phyloP scores from a whole-genome alignment of 2,329 filamentous ascomycete genomes.

The Catunica adiposa region DNA sequence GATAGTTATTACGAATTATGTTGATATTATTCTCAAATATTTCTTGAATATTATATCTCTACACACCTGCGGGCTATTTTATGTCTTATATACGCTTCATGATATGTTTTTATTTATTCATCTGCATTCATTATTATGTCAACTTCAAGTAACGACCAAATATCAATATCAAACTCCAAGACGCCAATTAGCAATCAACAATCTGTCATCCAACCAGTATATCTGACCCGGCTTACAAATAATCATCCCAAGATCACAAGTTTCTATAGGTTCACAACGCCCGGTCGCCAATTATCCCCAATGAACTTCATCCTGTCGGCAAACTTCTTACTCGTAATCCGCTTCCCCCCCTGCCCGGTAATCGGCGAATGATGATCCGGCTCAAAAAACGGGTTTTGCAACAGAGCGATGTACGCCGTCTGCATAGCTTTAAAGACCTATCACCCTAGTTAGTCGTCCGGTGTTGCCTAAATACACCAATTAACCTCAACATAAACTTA shows the following conservation, averaged over 20 bases:
- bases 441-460: background rate
- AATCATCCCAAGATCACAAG: too few species aligned
- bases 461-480: background rate
- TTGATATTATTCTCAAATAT: too few species aligned
- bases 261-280: slow-evolving; percentile 41
- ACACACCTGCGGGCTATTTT: too few species aligned
- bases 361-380: slow-evolving; percentile 65
- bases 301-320: slow-evolving; percentile 69
- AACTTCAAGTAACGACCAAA: background rate
- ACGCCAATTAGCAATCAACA: background rate
- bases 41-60: too few species aligned
- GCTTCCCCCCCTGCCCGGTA: slow-evolving; percentile 38
- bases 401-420: slow-evolving; percentile 70
- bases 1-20: too few species aligned
- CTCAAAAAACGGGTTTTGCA: slow-evolving; percentile 90
- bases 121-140: background rate
- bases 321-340: slow-evolving; percentile 71
- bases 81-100: too few species aligned
- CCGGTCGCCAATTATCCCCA: slow-evolving; percentile 69
- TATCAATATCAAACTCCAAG: background rate
- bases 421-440: slow-evolving; percentile 72
- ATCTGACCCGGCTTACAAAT: too few species aligned
- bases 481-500: slow-evolving; percentile 2
- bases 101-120: too few species aligned
- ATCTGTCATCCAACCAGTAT: background rate